Evolutionary conservation across 2,329 filamentous ascomycete genomes (phyloP).

Genomic region (Aspergillus fijiensis): DNA sequence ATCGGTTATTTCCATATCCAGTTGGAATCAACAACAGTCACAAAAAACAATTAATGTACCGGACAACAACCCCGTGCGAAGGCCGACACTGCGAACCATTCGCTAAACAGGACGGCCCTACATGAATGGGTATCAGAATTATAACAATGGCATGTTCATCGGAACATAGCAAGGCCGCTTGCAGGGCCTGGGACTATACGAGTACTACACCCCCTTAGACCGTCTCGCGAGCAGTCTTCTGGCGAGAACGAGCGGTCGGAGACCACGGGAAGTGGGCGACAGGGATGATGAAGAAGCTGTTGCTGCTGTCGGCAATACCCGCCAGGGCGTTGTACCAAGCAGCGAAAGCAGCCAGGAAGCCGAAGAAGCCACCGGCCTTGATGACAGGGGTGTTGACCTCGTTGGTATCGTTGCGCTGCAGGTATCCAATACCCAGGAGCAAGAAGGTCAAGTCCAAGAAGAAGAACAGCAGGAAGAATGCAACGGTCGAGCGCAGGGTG

Average conservation of each 20-base stretch:
- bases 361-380: conserved; percentile 74
- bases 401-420: conserved; percentile 51
- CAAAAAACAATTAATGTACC: conserved; percentile 2
- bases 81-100: not conserved
- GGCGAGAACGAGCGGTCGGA: conserved; percentile 67
- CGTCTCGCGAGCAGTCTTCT: conserved; percentile 51
- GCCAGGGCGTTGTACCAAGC: conserved; percentile 87
- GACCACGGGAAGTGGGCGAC: conserved; percentile 96
- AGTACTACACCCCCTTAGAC: conserved; percentile 26
- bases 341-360: conserved; percentile 75
- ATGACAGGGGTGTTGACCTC: conserved; percentile 52
- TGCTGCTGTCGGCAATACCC: conserved; percentile 68
- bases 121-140: conserved; percentile 36
- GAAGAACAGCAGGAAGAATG: conserved; percentile 77
- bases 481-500: conserved; percentile 73
- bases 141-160: conserved; percentile 23
- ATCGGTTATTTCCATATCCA: not conserved
- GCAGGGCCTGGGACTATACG: not conserved
- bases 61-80: not conserved
- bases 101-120: conserved; percentile 21
- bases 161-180: not conserved
- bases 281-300: conserved; percentile 88
- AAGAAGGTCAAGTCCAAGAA: conserved; percentile 74
- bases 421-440: conserved; percentile 65
- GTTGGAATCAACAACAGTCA: not conserved